phyloP scores from a whole-genome alignment of 805 yeast species.

The Hanseniaspora pseudoguilliermondii region DNA sequence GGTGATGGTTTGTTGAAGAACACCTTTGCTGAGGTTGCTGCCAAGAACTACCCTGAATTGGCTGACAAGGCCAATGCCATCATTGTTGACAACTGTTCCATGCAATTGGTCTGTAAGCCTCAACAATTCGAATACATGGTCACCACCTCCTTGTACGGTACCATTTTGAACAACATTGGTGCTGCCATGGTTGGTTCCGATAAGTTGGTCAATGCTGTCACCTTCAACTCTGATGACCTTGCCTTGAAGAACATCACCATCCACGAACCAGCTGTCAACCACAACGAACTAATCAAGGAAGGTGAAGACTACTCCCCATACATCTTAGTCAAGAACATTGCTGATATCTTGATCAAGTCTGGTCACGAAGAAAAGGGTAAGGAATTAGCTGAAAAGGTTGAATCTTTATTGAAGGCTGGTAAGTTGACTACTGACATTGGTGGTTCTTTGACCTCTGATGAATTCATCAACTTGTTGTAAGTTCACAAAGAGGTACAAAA shows the following conservation, averaged over 20 bases:
- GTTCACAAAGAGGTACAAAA: not conserved
- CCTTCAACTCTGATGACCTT: constrained; percentile 10
- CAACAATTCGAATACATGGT: constrained; percentile 97
- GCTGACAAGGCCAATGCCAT: constrained; percentile 57
- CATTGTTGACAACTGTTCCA: constrained; percentile 96
- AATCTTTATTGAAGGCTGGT: constrained; percentile 6
- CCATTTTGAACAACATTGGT: constrained; percentile 93
- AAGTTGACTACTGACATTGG: constrained; percentile 11
- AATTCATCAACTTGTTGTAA: constrained; percentile 11
- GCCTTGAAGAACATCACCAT: constrained; percentile 12
- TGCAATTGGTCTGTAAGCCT: constrained; percentile 98
- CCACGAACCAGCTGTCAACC: constrained; percentile 13
- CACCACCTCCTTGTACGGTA: constrained; percentile 96
- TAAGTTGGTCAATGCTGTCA: constrained; percentile 10
- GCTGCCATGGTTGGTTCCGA: constrained; percentile 45
- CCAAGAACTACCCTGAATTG: constrained; percentile 72
- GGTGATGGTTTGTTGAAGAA: constrained; percentile 96
- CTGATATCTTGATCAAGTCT: constrained; percentile 10
- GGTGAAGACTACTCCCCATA: constrained; percentile 11
- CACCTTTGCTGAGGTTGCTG: constrained; percentile 79
- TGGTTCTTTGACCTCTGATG: constrained; percentile 13
- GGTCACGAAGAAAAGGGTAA: constrained; percentile 12
- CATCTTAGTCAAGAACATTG: constrained; percentile 10
- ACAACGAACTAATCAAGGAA: constrained; percentile 5
- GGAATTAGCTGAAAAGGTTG: constrained; percentile 6